Evolutionary conservation across 345 rosid genomes (phyloP).

Genomic region (Citrus sinensis): DNA sequence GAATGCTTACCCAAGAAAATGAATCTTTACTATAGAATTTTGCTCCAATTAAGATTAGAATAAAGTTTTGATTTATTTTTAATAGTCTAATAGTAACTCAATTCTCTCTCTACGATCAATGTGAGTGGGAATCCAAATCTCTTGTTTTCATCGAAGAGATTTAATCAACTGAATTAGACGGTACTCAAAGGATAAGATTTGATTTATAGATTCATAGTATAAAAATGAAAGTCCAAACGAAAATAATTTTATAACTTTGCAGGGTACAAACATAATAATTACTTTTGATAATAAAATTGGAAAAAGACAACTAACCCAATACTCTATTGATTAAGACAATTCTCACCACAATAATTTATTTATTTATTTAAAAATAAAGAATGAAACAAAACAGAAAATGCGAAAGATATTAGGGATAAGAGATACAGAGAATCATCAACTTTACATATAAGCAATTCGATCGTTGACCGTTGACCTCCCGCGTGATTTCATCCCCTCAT

Average conservation of each 20-base stretch:
- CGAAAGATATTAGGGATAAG: neutral
- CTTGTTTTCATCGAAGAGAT: no score
- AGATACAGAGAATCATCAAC: constrained; percentile 21
- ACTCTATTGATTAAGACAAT: neutral
- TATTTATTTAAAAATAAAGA: neutral
- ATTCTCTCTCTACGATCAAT: no score
- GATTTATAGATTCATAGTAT: no score
- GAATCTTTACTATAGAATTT: no score
- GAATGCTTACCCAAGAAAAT: no score
- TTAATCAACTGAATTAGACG: no score
- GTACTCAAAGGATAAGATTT: no score
- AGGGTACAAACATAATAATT: neutral
- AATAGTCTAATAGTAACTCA: no score
- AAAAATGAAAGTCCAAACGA: neutral
- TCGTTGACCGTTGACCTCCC: constrained; percentile 54
- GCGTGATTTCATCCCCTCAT: constrained; percentile 24
- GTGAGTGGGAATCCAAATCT: no score
- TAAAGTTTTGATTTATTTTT: no score
- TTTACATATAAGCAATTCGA: constrained; percentile 7
- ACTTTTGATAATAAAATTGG: neutral
- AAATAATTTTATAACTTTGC: constrained; percentile 1
- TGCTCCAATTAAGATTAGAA: no score
- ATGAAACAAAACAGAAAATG: neutral
- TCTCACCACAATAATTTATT: neutral
- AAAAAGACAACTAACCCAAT: neutral